These are phyloP conservation scores for Fusarium kyushuense DNA, from an alignment of 2,329 filamentous ascomycete genomes.

Conservation along the genomic window DNA sequence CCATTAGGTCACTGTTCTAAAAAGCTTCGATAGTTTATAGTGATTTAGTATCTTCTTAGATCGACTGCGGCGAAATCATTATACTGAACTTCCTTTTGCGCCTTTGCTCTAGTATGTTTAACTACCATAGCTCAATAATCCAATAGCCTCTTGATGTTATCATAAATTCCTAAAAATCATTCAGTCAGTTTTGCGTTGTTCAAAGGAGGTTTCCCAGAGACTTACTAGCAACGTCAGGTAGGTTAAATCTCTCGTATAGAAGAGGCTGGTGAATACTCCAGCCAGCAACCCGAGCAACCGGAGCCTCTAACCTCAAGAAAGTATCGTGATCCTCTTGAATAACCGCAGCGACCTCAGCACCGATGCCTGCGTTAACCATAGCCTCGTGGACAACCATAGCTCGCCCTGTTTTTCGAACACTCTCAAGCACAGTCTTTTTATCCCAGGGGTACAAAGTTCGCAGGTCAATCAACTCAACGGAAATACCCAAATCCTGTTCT, in stretches of 20 bases:
- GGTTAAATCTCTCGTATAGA: constrained; percentile 81
- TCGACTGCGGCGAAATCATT: not conserved
- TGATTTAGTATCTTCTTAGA: not conserved
- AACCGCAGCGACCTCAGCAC: constrained; percentile 88
- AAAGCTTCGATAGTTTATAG: not conserved
- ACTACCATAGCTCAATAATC: constrained; percentile 64
- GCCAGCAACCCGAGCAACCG: constrained; percentile 86
- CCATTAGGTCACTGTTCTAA: constrained; percentile 7
- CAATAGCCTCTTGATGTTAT: constrained; percentile 74
- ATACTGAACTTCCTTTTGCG: not conserved
- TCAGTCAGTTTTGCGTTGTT: constrained; percentile 17
- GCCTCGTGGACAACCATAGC: constrained; percentile 92
- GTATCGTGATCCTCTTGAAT: constrained; percentile 83
- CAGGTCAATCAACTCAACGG: constrained; percentile 87
- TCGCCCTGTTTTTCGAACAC: constrained; percentile 87
- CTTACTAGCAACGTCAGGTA: constrained; percentile 90
- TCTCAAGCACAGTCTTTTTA: constrained; percentile 80
- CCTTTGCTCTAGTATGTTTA: not conserved
- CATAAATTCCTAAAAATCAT: constrained; percentile 70
- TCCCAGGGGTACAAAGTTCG: constrained; percentile 95
- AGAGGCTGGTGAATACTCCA: constrained; percentile 88
- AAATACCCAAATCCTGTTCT: constrained; percentile 79
- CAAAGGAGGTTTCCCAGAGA: constrained; percentile 44
- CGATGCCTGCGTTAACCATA: constrained; percentile 90
- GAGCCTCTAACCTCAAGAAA: constrained; percentile 86